A percentile compares a stretch with the other conserved stretches of the same genome.
These are phyloP conservation scores for Bonia amplexicaulis DNA, from an alignment of 176 grass and related monocot genomes.

Conservation along the genomic window DNA sequence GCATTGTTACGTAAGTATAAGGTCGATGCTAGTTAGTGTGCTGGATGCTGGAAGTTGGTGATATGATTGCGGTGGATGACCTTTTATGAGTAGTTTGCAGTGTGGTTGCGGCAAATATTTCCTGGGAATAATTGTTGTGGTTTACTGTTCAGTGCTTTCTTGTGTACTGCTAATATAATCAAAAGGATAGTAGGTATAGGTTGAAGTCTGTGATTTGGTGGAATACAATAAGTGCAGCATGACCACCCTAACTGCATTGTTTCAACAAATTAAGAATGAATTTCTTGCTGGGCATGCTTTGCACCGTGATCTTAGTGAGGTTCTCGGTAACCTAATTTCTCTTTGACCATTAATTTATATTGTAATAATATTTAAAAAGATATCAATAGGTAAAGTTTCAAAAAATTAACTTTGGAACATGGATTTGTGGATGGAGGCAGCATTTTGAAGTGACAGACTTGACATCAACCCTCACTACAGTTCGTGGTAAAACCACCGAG, in stretches of 20 bases:
- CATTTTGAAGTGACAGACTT: conserved; percentile 11
- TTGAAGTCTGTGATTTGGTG: not conserved
- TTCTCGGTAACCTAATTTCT: too few species aligned
- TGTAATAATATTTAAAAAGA: too few species aligned
- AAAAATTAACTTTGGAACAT: too few species aligned
- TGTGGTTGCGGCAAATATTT: not conserved
- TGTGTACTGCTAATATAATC: not conserved
- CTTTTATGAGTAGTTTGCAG: not conserved
- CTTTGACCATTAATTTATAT: too few species aligned
- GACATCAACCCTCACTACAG: not conserved
- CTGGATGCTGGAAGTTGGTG: not conserved
- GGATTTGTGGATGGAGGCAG: too few species aligned
- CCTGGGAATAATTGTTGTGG: not conserved
- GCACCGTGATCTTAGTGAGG: conserved; percentile 34
- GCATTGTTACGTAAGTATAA: not conserved
- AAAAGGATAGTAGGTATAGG: not conserved
- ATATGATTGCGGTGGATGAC: not conserved
- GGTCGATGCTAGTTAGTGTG: not conserved
- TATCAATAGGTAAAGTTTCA: too few species aligned
- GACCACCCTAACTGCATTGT: not conserved
- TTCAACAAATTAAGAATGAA: conserved; percentile 9
- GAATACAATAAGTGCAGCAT: not conserved
- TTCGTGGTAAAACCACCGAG: not conserved
- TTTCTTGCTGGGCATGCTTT: conserved; percentile 36
- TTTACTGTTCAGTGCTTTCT: not conserved